Base-by-base conservation (phyloP, 176 grass and related monocot species). In the Avena eriantha region DNA sequence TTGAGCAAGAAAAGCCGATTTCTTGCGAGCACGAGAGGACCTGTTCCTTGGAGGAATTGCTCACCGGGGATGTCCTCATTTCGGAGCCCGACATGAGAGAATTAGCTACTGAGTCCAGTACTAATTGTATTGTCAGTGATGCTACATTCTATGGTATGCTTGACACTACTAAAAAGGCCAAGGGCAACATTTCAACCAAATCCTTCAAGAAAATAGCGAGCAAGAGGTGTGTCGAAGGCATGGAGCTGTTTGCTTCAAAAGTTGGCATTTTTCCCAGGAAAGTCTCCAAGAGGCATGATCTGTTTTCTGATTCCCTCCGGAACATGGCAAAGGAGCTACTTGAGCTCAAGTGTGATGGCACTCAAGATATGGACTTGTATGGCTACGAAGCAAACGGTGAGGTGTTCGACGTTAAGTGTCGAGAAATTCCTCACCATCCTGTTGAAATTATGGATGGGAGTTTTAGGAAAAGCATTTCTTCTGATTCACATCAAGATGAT, bases 291-390 rank as follows among this genome's bases (percentile, higher is more conserved):
- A 81, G 88, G 78, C 81, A 89, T 81, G 93, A 92, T 47, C 85
- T 68, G 19, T 93, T 95, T 36, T 95, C 93, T 84, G 85, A 87
- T 86, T 93, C 93, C 33, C 88, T 98, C 78, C 69, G 75, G 19
- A 78, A 78, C 80, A 93, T 93, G 88, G 89, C 90, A 0, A 92
- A 95, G 84, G 86, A 90, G 71, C 63, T 93, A 31, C 92, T 97
- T 47, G 92, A 94, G 73, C 81, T 97, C 12, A 94, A 97, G 78
- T 77, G 91, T 88, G 88, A 95, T 87, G 70, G 72, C 57, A 86
- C 86, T 78, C 66, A 91, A 85, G 88, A 90, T 64, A 64, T 36
- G 19, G 78, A 81, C 76, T 80, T 83, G 29, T 81, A 93, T 90
- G 87, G 76, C 59, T 89, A 84, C 3, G 93, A 95, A 83, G 79